phyloP scores from a whole-genome alignment of 352 stramenopile genomes.

The Sclerospora graminicola region DNA sequence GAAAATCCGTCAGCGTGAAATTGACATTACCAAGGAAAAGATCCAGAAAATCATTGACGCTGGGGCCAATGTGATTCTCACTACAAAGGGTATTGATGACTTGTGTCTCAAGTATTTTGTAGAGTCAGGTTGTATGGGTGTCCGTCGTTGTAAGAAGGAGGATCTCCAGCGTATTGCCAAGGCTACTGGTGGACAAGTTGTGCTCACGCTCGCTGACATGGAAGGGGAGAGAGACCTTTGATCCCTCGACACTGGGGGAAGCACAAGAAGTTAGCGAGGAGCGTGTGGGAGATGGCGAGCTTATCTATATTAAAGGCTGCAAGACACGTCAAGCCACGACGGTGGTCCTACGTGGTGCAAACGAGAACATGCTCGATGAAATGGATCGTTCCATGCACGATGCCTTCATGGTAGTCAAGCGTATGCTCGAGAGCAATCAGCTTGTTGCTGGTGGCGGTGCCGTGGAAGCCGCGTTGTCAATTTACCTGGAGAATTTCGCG shows the following conservation, averaged over 20 bases:
- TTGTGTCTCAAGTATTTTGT: slow-evolving; percentile 99
- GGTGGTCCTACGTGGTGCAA: slow-evolving; percentile 96
- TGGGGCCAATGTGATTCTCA: slow-evolving; percentile 98
- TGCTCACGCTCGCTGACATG: slow-evolving; percentile 97
- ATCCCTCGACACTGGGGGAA: slow-evolving; percentile 87
- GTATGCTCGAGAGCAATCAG: slow-evolving; percentile 99
- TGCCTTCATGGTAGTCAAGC: slow-evolving; percentile 98
- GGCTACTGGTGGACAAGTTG: slow-evolving; percentile 94
- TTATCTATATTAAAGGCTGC: slow-evolving; percentile 98
- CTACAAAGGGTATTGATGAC: slow-evolving; percentile 99
- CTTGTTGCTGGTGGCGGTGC: slow-evolving; percentile 96
- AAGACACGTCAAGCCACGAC: slow-evolving; percentile 92
- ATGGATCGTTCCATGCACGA: slow-evolving; percentile 99
- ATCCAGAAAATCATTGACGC: slow-evolving; percentile 99
- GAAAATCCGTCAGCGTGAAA: slow-evolving; percentile 96
- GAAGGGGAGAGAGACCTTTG: slow-evolving; percentile 97
- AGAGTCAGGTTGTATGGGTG: slow-evolving; percentile 94
- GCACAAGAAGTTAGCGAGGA: slow-evolving; percentile 92
- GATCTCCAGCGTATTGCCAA: slow-evolving; percentile 98
- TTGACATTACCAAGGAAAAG: slow-evolving; percentile 99
- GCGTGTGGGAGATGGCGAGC: slow-evolving; percentile 96
- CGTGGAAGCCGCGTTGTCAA: slow-evolving; percentile 95
- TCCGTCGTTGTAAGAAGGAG: slow-evolving; percentile 96
- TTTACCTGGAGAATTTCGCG: slow-evolving; percentile 98
- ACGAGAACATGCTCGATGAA: slow-evolving; percentile 99